These are phyloP conservation scores for Omphalea diandra DNA, from an alignment of 441 rosid species.

Conservation along the genomic window DNA sequence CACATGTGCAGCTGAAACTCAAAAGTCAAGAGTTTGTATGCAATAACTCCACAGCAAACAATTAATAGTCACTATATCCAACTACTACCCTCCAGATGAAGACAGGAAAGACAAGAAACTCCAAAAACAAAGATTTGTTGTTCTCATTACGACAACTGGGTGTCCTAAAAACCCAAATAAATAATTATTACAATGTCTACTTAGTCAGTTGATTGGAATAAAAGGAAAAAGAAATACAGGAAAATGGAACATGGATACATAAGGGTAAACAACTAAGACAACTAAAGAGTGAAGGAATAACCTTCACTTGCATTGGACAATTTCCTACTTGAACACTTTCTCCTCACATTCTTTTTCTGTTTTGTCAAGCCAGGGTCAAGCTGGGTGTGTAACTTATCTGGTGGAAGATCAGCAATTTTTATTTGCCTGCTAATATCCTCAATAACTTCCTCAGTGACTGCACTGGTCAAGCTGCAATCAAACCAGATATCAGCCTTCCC, in stretches of 20 bases:
- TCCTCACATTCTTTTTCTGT: constrained; percentile 55
- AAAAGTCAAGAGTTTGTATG: not conserved
- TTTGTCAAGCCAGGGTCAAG: constrained; percentile 30
- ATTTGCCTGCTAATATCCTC: constrained; percentile 26
- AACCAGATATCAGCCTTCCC: constrained; percentile 21
- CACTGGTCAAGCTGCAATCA: constrained; percentile 44
- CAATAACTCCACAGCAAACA: not conserved
- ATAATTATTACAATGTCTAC: not conserved
- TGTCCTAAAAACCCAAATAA: not conserved
- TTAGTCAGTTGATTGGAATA: not conserved
- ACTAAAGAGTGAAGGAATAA: constrained; percentile 20
- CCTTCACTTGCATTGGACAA: constrained; percentile 42
- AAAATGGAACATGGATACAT: not conserved
- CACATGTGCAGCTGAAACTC: not conserved
- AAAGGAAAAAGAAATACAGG: not conserved
- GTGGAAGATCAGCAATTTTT: constrained; percentile 27
- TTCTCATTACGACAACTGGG: not conserved
- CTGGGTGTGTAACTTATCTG: constrained; percentile 31
- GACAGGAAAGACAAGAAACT: not conserved
- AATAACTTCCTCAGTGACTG: constrained; percentile 27
- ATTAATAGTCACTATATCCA: not conserved
- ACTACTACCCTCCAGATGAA: not conserved
- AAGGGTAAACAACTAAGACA: not conserved
- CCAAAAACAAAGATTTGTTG: not conserved
- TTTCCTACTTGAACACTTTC: constrained; percentile 38